A percentile compares a stretch with the other conserved stretches of the same genome.
Evolutionary conservation across 495 filamentous ascomycete genomes (phyloP).

Genomic region (Rusavskia elegans): DNA sequence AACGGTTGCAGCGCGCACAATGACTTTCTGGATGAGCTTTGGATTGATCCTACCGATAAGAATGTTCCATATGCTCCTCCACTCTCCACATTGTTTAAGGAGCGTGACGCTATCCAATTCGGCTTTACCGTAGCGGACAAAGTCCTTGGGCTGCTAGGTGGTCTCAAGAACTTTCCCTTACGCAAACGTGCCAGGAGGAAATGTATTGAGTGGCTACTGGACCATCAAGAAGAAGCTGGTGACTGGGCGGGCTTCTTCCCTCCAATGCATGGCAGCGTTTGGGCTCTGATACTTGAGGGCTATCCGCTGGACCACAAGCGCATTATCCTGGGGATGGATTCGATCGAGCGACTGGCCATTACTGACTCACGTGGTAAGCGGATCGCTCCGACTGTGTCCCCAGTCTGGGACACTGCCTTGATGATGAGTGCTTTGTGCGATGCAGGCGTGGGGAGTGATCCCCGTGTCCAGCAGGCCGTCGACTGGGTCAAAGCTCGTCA

Average conservation of each 20-base stretch:
- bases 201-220: slow-evolving; percentile 18
- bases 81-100: slow-evolving; percentile 2
- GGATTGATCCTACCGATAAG: slow-evolving; percentile 18
- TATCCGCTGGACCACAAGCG: slow-evolving; percentile 5
- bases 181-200: slow-evolving; percentile 7
- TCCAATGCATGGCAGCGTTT: slow-evolving; percentile 16
- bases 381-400: no score
- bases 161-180: not conserved
- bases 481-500: no score
- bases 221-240: slow-evolving; percentile 18
- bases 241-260: slow-evolving; percentile 20
- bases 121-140: slow-evolving; percentile 17
- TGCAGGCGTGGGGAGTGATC: no score
- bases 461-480: no score
- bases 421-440: no score
- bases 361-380: no score
- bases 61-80: slow-evolving; percentile 12
- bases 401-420: no score
- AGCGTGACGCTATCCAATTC: slow-evolving; percentile 9
- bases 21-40: slow-evolving; percentile 25
- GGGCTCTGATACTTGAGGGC: slow-evolving; percentile 19
- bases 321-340: no score
- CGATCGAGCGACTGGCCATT: no score
- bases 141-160: not conserved
- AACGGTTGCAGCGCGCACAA: slow-evolving; percentile 17